These are phyloP conservation scores for Penicillium samsonianum DNA, from an alignment of 495 filamentous ascomycete species.

Conservation along the genomic window DNA sequence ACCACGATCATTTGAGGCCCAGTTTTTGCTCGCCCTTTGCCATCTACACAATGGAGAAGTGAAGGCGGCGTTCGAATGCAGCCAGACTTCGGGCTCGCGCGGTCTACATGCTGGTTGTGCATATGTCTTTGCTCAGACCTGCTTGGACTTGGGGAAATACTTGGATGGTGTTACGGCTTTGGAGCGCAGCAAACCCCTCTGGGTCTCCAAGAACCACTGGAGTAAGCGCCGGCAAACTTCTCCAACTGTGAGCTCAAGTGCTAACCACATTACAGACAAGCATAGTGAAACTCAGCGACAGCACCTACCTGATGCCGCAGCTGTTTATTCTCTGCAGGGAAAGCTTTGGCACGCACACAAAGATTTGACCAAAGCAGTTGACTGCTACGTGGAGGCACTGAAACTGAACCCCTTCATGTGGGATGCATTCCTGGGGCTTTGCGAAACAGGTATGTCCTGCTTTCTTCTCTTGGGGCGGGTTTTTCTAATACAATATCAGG, in stretches of 20 bases:
- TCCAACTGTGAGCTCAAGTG: constrained; percentile 3
- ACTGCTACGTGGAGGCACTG: constrained; percentile 82
- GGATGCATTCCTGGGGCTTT: constrained; percentile 90
- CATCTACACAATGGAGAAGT: constrained; percentile 79
- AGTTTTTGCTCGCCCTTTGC: constrained; percentile 80
- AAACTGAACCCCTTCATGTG: constrained; percentile 96
- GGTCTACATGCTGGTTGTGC: constrained; percentile 82
- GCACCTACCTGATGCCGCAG: constrained; percentile 79
- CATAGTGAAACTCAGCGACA: constrained; percentile 64
- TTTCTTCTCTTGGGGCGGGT: constrained; percentile 3
- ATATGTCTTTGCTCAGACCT: constrained; percentile 89
- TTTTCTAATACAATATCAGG: constrained; percentile 54
- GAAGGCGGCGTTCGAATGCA: constrained; percentile 72
- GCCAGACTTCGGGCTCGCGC: constrained; percentile 59
- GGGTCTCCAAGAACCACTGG: constrained; percentile 70
- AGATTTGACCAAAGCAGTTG: constrained; percentile 76
- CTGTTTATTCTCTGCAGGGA: constrained; percentile 75
- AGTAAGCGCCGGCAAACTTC: constrained; percentile 50
- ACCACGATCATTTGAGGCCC: constrained; percentile 71
- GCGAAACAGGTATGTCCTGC: constrained; percentile 59
- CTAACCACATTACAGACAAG: constrained; percentile 52
- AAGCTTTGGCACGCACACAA: constrained; percentile 83
- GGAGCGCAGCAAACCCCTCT: constrained; percentile 69
- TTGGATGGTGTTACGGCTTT: constrained; percentile 78
- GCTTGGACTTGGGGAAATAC: constrained; percentile 72